phyloP scores from a whole-genome alignment of 2,329 filamentous ascomycete genomes.

The Neopestalotiopsis sp. region DNA sequence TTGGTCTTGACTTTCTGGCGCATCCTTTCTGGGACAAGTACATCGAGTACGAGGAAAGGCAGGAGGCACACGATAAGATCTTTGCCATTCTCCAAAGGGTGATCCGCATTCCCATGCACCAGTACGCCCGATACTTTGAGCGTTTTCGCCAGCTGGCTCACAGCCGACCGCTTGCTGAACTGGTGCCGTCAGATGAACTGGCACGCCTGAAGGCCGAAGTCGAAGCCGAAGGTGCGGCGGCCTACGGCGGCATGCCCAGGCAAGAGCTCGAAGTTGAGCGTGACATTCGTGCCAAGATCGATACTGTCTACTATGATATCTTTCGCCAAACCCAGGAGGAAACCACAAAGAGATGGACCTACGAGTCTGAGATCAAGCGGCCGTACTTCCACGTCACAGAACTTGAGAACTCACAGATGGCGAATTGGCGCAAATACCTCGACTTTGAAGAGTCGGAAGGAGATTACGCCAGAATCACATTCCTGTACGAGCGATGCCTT shows the following conservation, averaged over 20 bases:
- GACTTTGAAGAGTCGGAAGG: slow-evolving; percentile 93
- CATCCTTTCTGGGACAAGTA: slow-evolving; percentile 99
- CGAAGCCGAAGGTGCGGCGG: slow-evolving; percentile 61
- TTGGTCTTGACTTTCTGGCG: slow-evolving; percentile 91
- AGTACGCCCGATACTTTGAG: slow-evolving; percentile 94
- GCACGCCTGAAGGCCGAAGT: slow-evolving; percentile 74
- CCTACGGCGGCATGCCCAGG: slow-evolving; percentile 58
- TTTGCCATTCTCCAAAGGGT: slow-evolving; percentile 83
- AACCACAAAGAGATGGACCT: slow-evolving; percentile 92
- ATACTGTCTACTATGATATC: slow-evolving; percentile 78
- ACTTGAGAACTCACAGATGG: slow-evolving; percentile 81
- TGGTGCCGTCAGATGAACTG: slow-evolving; percentile 72
- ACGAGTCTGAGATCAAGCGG: slow-evolving; percentile 91
- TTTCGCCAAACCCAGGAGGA: slow-evolving; percentile 85
- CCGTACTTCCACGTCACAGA: slow-evolving; percentile 97
- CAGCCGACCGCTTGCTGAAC: slow-evolving; percentile 71
- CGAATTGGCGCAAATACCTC: slow-evolving; percentile 94
- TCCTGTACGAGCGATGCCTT: slow-evolving; percentile 91
- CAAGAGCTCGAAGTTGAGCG: slow-evolving; percentile 82
- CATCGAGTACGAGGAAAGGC: slow-evolving; percentile 92
- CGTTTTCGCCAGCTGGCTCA: slow-evolving; percentile 81
- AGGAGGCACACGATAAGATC: slow-evolving; percentile 83
- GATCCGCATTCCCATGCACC: slow-evolving; percentile 90
- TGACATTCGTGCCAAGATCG: slow-evolving; percentile 79
- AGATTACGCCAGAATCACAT: slow-evolving; percentile 74